A percentile compares a stretch with the other conserved stretches of the same genome.
phyloP scores from a whole-genome alignment of 495 filamentous ascomycete genomes.

The Penicillium canescens region DNA sequence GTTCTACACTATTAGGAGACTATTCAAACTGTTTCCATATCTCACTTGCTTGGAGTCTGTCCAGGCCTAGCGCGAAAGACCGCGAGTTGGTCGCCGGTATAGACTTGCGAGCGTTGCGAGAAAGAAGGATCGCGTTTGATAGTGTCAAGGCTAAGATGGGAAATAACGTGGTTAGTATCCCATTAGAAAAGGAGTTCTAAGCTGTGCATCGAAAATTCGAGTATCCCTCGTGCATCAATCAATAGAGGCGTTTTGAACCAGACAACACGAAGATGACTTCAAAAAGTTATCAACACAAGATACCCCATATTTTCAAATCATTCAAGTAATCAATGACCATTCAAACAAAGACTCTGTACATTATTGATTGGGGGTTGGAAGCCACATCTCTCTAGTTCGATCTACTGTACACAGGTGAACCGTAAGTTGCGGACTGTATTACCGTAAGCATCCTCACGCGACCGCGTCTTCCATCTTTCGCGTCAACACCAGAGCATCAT shows the following conservation, averaged over 20 bases:
- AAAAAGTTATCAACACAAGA: too few species aligned
- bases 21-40: slow-evolving; percentile 69
- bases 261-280: too few species aligned
- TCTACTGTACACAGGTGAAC: too few species aligned
- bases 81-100: slow-evolving; percentile 34
- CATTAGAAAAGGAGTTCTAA: slow-evolving; percentile 29
- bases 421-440: neutral
- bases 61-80: slow-evolving; percentile 24
- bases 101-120: slow-evolving; percentile 21
- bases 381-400: too few species aligned
- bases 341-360: too few species aligned
- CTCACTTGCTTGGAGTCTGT: slow-evolving; percentile 75
- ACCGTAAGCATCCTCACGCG: slow-evolving; percentile 11
- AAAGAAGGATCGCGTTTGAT: slow-evolving; percentile 30
- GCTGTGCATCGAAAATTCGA: neutral
- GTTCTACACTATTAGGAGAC: slow-evolving; percentile 21
- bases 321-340: too few species aligned
- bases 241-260: too few species aligned
- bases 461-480: slow-evolving; percentile 12
- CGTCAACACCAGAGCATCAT: slow-evolving; percentile 9
- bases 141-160: slow-evolving; percentile 75
- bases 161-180: slow-evolving; percentile 62
- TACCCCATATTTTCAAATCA: too few species aligned
- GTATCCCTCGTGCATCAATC: too few species aligned
- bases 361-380: too few species aligned